A percentile compares a stretch with the other conserved stretches of the same genome.
phyloP scores from a whole-genome alignment of 805 yeast species.

The Babjeviella inositovora region DNA sequence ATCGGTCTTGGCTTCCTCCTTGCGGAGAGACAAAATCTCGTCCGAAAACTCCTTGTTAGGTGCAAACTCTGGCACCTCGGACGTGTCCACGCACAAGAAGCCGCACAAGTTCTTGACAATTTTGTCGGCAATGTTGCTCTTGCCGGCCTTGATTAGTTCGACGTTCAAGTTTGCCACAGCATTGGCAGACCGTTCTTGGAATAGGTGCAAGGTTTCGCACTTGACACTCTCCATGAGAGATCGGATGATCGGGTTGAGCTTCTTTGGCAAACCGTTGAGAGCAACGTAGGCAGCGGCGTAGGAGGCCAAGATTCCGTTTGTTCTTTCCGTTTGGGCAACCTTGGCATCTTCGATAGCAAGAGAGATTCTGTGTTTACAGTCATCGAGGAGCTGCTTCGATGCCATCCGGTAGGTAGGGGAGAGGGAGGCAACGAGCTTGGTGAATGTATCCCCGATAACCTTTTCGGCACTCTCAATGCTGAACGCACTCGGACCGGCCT shows the following conservation, averaged over 20 bases:
- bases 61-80: constrained; percentile 86
- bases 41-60: constrained; percentile 40
- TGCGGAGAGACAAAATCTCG: constrained; percentile 55
- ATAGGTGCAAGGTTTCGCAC: constrained; percentile 42
- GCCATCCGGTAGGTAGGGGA: constrained; percentile 57
- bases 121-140: constrained; percentile 70
- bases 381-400: constrained; percentile 60
- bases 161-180: constrained; percentile 50
- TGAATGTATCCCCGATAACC: constrained; percentile 44
- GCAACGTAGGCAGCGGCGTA: constrained; percentile 62
- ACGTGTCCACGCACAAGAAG: constrained; percentile 85
- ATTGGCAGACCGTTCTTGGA: constrained; percentile 59
- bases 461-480: constrained; percentile 63
- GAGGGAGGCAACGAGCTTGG: constrained; percentile 44
- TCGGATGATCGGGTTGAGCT: constrained; percentile 77
- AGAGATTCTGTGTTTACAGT: constrained; percentile 52
- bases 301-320: constrained; percentile 49
- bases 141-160: constrained; percentile 38
- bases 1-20: constrained; percentile 57
- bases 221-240: constrained; percentile 88
- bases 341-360: constrained; percentile 58
- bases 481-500: constrained; percentile 91
- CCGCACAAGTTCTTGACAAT: constrained; percentile 84
- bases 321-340: constrained; percentile 29
- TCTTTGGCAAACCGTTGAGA: constrained; percentile 60